Conservation (phyloP, 306 rosid species). For the Lotus japonicus region DNA sequence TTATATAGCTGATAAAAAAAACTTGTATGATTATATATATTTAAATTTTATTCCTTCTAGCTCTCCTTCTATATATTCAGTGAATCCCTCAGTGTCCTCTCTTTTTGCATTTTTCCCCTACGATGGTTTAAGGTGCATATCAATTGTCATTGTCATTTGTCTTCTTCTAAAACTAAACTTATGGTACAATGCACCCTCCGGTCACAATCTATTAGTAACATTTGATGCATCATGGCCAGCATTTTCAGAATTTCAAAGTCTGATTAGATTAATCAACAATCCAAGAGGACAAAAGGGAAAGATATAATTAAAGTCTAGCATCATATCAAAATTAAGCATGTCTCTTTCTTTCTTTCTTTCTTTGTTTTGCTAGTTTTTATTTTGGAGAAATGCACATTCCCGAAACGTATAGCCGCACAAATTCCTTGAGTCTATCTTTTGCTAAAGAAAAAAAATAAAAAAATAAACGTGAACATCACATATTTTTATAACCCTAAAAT, state of each 20-base stretch:
- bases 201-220: conserved; percentile 16
- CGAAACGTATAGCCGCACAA: conserved; percentile 10
- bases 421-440: neutral
- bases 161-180: neutral
- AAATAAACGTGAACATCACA: conserved; percentile 20
- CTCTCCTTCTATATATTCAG: neutral
- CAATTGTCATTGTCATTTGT: conserved; percentile 19
- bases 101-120: neutral
- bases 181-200: conserved; percentile 8
- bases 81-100: neutral
- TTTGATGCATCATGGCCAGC: conserved; percentile 26
- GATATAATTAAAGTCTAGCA: neutral
- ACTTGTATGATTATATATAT: neutral
- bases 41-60: neutral
- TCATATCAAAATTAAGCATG: neutral
- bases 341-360: conserved; percentile 1
- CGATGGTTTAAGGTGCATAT: conserved; percentile 1
- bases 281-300: conserved; percentile 20
- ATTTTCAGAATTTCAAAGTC: conserved; percentile 30
- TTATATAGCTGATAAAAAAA: no score
- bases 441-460: neutral
- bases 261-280: conserved; percentile 8
- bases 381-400: conserved; percentile 7
- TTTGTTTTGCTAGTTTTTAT: neutral
- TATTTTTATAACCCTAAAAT: neutral